These are phyloP conservation scores for Lactarius akahatsu DNA, from an alignment of 768 basidiomycete genomes.

Conservation along the genomic window DNA sequence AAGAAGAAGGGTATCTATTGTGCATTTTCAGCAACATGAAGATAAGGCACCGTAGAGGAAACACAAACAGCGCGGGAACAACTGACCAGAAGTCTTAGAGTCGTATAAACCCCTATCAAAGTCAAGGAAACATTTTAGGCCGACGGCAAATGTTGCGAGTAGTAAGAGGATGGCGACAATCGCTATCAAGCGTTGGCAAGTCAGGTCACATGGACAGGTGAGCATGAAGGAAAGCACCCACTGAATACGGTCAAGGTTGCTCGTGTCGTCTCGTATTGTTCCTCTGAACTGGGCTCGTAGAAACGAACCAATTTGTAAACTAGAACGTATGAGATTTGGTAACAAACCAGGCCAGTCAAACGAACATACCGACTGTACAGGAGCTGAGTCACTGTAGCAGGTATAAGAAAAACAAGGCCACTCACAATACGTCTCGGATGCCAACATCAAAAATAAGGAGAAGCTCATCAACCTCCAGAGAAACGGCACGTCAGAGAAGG, in stretches of 20 bases:
- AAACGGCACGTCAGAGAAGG: conserved; percentile 13
- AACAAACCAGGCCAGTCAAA: neutral
- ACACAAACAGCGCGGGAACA: conserved; percentile 31
- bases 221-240: conserved; percentile 39
- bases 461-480: conserved; percentile 62
- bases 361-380: conserved; percentile 17
- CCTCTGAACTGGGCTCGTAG: conserved; percentile 58
- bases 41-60: conserved; percentile 5
- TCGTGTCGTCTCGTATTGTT: conserved; percentile 67
- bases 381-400: conserved; percentile 7
- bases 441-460: conserved; percentile 74
- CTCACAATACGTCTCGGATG: conserved; percentile 76
- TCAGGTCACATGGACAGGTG: conserved; percentile 1
- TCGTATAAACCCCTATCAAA: conserved; percentile 76
- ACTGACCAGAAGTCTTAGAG: conserved; percentile 76
- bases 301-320: conserved; percentile 87
- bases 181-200: conserved; percentile 43
- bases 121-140: conserved; percentile 76
- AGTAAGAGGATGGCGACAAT: conserved; percentile 74
- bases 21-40: conserved; percentile 6
- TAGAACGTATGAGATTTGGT: conserved; percentile 33
- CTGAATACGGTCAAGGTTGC: conserved; percentile 81
- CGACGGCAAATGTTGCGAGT: conserved; percentile 71
- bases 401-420: conserved; percentile 10
- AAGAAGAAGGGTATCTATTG: conserved; percentile 24